Evolutionary conservation across 2,329 filamentous ascomycete genomes (phyloP), one percentile per base, ranked within the genome.

Genomic region (Alternaria gansuensis): DNA sequence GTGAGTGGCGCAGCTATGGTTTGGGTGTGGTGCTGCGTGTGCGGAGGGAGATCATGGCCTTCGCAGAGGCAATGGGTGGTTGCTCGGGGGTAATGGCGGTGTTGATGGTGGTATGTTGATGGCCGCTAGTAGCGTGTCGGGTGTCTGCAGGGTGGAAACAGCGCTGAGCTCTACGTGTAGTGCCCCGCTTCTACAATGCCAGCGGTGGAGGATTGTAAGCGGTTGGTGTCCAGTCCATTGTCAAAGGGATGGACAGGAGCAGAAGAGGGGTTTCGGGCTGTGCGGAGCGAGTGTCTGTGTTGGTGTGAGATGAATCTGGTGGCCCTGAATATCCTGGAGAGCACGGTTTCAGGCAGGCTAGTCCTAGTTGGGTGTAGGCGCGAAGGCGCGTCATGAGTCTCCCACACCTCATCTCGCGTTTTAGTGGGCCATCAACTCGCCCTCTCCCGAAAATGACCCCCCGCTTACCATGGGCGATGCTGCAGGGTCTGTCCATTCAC

Each of bases 31-130:
- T 51, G 52, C 57, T 57, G 61, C 58, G 60, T 57, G 40, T 67
- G 57, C 53, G 60, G 59, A 51, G 67, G 62, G 54, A 49, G 62
- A 55, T 59, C 73, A 75, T 76, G 71, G 68, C 72, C 74, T 66
- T 59, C 14, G 17, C 39, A 63, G 58, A 50, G 68, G 62, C 66
- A 66, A 64, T 65, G 55, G 57, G 63, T 43, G 66, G 70, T 70
- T 70, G 67, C 67, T 71, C 61, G 67, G 57, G 67, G 59, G 44
- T 60, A 59, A 59, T 41, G 62, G 58, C 54, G 45, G 62, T 69
- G 64, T 64, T 70, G 68, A 66, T 57, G 49, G 29, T 59, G 60
- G 54, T 61, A 28, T 62, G 69, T 64, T 72, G 68, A 62, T 63
- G 49, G 51, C 52, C 56, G 56, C 56, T 59, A 59, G 56, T 41